These are phyloP conservation scores for Penicillium sp. DNA, from an alignment of 2,329 filamentous ascomycete genomes.

Conservation along the genomic window DNA sequence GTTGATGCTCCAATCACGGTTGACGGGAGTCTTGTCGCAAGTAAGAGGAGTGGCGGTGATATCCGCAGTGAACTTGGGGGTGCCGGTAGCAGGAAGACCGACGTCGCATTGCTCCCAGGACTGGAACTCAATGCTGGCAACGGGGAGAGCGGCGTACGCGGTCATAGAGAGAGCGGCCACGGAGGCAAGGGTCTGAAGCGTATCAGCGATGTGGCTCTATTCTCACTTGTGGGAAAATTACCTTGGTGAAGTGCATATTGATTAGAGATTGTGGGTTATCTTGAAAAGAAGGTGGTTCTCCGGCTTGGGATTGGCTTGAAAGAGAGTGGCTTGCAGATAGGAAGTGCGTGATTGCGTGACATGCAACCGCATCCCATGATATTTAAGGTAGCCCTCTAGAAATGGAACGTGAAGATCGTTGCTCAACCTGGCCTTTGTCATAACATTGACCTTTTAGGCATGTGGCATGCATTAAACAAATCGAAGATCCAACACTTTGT, in stretches of 20 bases:
- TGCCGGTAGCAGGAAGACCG: constrained; percentile 14
- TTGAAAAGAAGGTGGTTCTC: not conserved
- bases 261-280: not conserved
- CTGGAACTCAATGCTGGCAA: constrained; percentile 22
- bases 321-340: constrained; percentile 4
- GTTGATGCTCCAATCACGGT: constrained; percentile 25
- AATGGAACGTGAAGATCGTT: constrained; percentile 7
- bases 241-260: constrained; percentile 27
- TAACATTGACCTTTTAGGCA: not conserved
- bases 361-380: not conserved
- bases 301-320: constrained; percentile 2
- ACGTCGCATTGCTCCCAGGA: constrained; percentile 25
- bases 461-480: constrained; percentile 15
- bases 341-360: not conserved
- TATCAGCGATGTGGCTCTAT: not conserved
- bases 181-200: constrained; percentile 19
- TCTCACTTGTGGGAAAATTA: not conserved
- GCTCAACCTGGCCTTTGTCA: constrained; percentile 11
- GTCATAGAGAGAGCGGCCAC: constrained; percentile 20
- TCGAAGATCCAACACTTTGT: not conserved
- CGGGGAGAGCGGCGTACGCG: constrained; percentile 20
- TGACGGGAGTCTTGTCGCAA: constrained; percentile 23
- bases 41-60: constrained; percentile 18
- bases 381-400: constrained; percentile 17
- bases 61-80: constrained; percentile 15